Conservation (phyloP, 257 asterid species). For the Linaria vulgaris region DNA sequence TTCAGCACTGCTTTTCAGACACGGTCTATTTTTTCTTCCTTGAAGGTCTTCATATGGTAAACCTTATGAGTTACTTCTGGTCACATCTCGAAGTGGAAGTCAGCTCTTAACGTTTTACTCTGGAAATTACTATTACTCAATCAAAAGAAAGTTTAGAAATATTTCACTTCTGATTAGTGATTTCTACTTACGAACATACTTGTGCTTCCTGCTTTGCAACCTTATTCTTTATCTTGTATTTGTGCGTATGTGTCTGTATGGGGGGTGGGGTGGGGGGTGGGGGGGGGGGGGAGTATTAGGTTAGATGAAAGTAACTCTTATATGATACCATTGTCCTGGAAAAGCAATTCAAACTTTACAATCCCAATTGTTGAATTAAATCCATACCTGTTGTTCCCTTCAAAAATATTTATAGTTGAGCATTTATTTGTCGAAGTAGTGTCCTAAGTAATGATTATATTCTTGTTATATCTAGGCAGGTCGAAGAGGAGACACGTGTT, state of each 20-base stretch:
- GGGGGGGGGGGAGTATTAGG: too few species aligned
- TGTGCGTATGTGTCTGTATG: too few species aligned
- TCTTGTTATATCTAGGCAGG: constrained; percentile 60
- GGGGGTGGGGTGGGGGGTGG: too few species aligned
- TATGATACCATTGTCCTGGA: neutral
- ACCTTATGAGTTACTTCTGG: neutral
- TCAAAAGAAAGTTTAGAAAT: neutral
- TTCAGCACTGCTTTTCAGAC: neutral
- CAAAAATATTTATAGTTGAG: neutral
- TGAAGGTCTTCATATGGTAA: neutral
- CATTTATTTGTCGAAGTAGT: constrained; percentile 1
- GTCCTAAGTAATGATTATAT: neutral
- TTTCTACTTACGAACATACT: constrained; percentile 1
- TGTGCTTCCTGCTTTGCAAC: neutral
- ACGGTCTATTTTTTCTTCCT: neutral
- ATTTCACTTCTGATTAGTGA: too few species aligned
- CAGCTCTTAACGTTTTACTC: neutral
- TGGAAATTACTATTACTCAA: too few species aligned
- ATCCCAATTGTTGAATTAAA: neutral
- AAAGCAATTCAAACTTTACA: neutral
- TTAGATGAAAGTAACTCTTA: neutral
- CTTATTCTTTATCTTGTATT: neutral
- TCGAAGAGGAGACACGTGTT: constrained; percentile 82
- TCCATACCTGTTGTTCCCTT: neutral
- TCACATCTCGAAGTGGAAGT: neutral